A percentile compares a stretch with the other conserved stretches of the same genome.
Conservation (phyloP, 1,139 yeast genomes). For the Debaryomycetaceae sp. region DNA sequence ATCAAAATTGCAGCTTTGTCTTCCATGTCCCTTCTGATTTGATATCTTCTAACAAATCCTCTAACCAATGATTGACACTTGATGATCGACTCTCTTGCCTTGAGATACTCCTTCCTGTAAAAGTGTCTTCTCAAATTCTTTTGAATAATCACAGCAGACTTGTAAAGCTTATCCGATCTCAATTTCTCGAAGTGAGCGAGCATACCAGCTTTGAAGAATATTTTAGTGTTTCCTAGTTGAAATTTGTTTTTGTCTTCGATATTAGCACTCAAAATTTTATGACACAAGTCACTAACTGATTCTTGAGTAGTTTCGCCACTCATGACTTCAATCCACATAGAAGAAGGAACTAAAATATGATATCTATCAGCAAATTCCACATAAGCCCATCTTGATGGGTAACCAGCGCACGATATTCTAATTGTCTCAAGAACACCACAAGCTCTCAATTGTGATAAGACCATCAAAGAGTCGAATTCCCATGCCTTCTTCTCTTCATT, state of each 20-base stretch:
- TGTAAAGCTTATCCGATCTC: conserved; percentile 72
- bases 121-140: conserved; percentile 71
- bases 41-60: conserved; percentile 59
- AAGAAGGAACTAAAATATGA: conserved; percentile 73
- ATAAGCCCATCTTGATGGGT: conserved; percentile 95
- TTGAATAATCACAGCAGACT: conserved; percentile 81
- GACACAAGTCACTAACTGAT: conserved; percentile 61
- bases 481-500: conserved; percentile 92
- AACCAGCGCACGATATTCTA: conserved; percentile 95
- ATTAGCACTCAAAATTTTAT: conserved; percentile 59
- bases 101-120: conserved; percentile 60
- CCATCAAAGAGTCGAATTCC: conserved; percentile 96
- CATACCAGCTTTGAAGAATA: conserved; percentile 95
- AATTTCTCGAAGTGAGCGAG: conserved; percentile 86
- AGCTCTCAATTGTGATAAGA: conserved; percentile 89
- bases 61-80: conserved; percentile 59
- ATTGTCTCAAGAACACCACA: conserved; percentile 98
- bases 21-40: conserved; percentile 58
- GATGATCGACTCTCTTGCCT: conserved; percentile 52
- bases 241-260: conserved; percentile 66
- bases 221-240: conserved; percentile 86
- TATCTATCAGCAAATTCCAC: conserved; percentile 91
- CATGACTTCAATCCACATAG: conserved; percentile 63
- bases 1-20: conserved; percentile 63
- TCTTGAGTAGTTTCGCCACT: conserved; percentile 53